Base-by-base conservation (phyloP, 2,329 filamentous ascomycete species). In the Fusarium udum region DNA sequence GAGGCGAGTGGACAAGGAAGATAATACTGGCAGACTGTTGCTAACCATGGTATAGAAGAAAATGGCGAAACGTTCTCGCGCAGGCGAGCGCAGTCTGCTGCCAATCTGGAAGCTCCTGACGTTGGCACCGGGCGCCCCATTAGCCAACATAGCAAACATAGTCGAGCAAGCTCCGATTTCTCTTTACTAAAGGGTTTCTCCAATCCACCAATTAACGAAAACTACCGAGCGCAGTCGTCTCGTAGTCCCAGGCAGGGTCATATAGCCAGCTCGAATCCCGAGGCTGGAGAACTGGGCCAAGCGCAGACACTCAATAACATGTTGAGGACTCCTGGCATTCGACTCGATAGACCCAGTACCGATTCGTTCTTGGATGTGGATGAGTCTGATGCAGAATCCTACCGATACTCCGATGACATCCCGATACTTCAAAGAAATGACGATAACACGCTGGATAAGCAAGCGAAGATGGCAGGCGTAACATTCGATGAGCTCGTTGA, bases 401-500 rank as follows among this genome's bases (percentile, higher is more conserved):
- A 89, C 67, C 85, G 88, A 61, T 90, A 90, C 75, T 91, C 91
- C 2, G 91, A 93, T 64, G 90, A 92, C 55, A 88, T 90, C 60
- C 90, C 92, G 16, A 89, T 91, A 59, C 84, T 92, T 34, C 91
- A 92, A 77, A 87, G 91, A 53, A 88, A 86, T 43, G 92, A 93
- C 66, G 91, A 94, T 60, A 87, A 83, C 64, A 85, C 89, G 26
- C 87, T 89, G 67, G 82, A 84, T 34, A 83, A 80, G 52, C 84
- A 87, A 15, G 81, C 84, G 32, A 90, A 87, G 78, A 80, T 84
- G 55, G 79, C 83, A 4, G 90, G 90, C 6, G 82, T 90, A 24
- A 84, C 85, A 6, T 90, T 92, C 74, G 91, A 93, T 69, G 92
- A 95, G 62, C 85, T 96, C 9, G 94, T 98, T 26, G 94, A 97